These are phyloP conservation scores for Clitopilus passeckerianus DNA, from an alignment of 768 basidiomycete species.

Conservation along the genomic window DNA sequence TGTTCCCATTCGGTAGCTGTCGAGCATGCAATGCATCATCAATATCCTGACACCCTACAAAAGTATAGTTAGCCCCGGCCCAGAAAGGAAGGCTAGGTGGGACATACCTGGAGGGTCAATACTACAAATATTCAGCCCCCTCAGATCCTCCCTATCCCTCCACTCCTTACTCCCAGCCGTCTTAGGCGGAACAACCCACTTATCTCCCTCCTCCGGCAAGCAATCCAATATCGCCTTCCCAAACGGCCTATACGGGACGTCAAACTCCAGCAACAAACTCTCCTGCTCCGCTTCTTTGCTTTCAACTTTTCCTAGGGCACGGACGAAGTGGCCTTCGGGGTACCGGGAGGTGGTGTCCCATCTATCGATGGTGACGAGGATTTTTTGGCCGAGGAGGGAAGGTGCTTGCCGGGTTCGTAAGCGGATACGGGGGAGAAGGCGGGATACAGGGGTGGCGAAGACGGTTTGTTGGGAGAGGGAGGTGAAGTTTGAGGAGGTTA, in stretches of 20 bases:
- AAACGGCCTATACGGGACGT: conserved; percentile 94
- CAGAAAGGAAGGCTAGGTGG: no score
- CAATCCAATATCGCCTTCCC: conserved; percentile 94
- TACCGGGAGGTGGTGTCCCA: conserved; percentile 89
- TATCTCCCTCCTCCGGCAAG: conserved; percentile 82
- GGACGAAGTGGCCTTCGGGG: conserved; percentile 96
- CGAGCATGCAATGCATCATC: conserved; percentile 96
- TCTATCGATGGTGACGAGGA: conserved; percentile 90
- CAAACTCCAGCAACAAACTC: conserved; percentile 88
- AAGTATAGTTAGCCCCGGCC: no score
- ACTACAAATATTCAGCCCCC: conserved; percentile 85
- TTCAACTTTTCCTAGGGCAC: conserved; percentile 85
- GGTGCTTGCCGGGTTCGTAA: conserved; percentile 94
- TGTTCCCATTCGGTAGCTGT: conserved; percentile 83
- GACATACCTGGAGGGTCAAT: conserved; percentile 88
- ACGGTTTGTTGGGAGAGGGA: conserved; percentile 87
- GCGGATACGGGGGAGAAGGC: conserved; percentile 88
- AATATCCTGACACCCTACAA: conserved; percentile 89
- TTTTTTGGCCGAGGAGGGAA: conserved; percentile 84
- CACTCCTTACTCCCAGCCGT: conserved; percentile 41
- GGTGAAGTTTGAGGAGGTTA: conserved; percentile 71
- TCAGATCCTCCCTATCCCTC: conserved; percentile 83
- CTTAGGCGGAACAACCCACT: conserved; percentile 90
- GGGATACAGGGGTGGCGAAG: conserved; percentile 90
- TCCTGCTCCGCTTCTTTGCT: conserved; percentile 97